Conservation (phyloP, 495 filamentous ascomycete genomes). For the Penicillium psychrofluorescens region DNA sequence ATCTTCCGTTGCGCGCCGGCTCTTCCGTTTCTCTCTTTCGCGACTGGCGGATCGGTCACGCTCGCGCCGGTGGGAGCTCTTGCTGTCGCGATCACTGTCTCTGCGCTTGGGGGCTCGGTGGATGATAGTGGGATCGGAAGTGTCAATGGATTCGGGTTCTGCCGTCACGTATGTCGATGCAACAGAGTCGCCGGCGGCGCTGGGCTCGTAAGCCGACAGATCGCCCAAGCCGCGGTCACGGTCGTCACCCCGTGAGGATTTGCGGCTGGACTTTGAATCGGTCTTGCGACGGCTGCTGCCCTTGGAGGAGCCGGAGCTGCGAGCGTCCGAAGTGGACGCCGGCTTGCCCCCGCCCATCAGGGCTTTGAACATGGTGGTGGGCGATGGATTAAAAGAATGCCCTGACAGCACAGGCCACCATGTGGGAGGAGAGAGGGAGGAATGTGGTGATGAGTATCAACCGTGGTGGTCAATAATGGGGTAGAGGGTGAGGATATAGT, state of each 20-base stretch:
- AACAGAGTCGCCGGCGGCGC: constrained; percentile 37
- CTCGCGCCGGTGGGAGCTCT: constrained; percentile 22
- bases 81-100: constrained; percentile 28
- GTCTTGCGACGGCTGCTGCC: constrained; percentile 24
- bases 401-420: constrained; percentile 22
- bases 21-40: constrained; percentile 26
- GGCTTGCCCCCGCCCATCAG: constrained; percentile 38
- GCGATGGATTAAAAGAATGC: constrained; percentile 20
- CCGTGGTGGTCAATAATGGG: background rate
- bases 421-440: constrained; percentile 19
- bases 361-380: constrained; percentile 37
- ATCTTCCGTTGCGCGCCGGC: constrained; percentile 16
- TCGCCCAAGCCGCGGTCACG: constrained; percentile 42
- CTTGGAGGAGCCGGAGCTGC: constrained; percentile 26
- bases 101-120: constrained; percentile 26
- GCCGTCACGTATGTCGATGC: constrained; percentile 51
- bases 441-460: constrained; percentile 8
- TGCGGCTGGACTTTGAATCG: constrained; percentile 36
- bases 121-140: constrained; percentile 19
- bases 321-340: constrained; percentile 24
- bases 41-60: constrained; percentile 24
- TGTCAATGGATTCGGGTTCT: constrained; percentile 25
- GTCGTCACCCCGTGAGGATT: constrained; percentile 49
- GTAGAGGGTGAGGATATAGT: background rate
- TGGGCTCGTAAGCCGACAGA: constrained; percentile 29